A percentile compares a stretch with the other conserved stretches of the same genome.
These are phyloP conservation scores for Saccharomycopsis lassenensis DNA, from an alignment of 805 yeast species.

Conservation along the genomic window DNA sequence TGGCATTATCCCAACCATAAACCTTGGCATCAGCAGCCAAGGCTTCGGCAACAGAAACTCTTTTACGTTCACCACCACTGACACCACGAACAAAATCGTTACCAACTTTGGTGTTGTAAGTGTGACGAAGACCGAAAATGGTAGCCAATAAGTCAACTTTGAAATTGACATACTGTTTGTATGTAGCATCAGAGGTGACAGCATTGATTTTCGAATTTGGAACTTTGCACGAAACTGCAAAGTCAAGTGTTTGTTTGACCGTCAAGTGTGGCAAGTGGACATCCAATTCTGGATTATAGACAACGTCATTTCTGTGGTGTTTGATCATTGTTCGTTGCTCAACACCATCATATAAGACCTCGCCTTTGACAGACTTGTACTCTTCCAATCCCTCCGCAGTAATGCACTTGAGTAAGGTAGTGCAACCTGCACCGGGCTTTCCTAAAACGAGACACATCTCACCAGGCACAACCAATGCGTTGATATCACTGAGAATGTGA, in stretches of 20 bases:
- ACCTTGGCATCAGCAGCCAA: conserved; percentile 52
- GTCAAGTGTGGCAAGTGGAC: conserved; percentile 41
- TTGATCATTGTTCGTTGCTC: conserved; percentile 36
- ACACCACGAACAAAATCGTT: conserved; percentile 58
- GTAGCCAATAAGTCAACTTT: conserved; percentile 31
- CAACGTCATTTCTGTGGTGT: conserved; percentile 35
- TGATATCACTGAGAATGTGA: conserved; percentile 30
- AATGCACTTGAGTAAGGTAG: conserved; percentile 38
- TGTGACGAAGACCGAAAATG: conserved; percentile 49
- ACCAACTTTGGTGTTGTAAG: conserved; percentile 50
- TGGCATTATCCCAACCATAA: conserved; percentile 72
- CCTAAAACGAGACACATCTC: conserved; percentile 44
- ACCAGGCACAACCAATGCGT: conserved; percentile 37
- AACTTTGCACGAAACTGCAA: conserved; percentile 39
- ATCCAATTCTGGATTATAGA: conserved; percentile 43
- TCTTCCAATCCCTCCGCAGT: conserved; percentile 34
- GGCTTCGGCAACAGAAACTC: conserved; percentile 77
- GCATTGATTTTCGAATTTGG: conserved; percentile 35
- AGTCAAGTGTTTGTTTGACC: conserved; percentile 39
- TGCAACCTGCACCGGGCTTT: conserved; percentile 58
- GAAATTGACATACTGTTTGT: conserved; percentile 29
- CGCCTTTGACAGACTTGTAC: conserved; percentile 29
- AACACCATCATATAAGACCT: conserved; percentile 39
- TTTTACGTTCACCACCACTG: conserved; percentile 79
- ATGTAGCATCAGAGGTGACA: conserved; percentile 29